Evolutionary conservation across 2,329 filamentous ascomycete genomes (phyloP), one percentile per base, ranked within the genome.

Genomic region (Neopestalotiopsis sp.): DNA sequence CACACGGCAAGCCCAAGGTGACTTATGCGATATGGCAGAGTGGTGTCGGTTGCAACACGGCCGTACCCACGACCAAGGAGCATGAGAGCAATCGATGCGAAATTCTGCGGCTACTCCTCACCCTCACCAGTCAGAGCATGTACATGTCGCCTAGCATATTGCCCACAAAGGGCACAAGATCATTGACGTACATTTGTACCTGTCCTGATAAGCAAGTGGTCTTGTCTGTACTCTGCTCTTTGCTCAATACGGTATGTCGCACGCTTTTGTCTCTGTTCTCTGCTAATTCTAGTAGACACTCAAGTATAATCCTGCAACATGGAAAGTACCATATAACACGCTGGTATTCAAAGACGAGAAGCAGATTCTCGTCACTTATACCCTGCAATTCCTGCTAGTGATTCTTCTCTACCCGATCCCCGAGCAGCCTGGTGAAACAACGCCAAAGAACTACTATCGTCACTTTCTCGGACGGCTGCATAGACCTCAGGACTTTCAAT

Each of bases 11-110:
- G 76, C 88, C 88, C 71, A 97, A 96, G 79, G 92, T 98, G 68
- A 92, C 92, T 7, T 97, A 96, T 81, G 92, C 94, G 67, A 98
- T 99, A 78, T 99, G 96, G 96, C 94, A 98, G 82, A 98, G 94
- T 77, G 96, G 96, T 62, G 95, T 99, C 38, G 96, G 96, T 14
- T 98, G 95, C 84, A 97, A 97, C 79, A 93, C 92, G 17, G 90
- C 94, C 4, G 90, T 97, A 74, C 91, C 91, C 10, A 95, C 94
- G 3, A 98, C 91, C 66, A 97, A 94, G 79, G 95, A 98, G 75
- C 92, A 94, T 69, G 96, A 99, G 82, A 97, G 88, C 82, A 98
- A 98, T 80, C 90, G 96, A 69, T 94, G 92, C 72, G 96, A 99
- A 81, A 92, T 98, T 38, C 81, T 98, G 75, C 90, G 95, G 28